phyloP scores from a whole-genome alignment of 768 basidiomycete genomes.

The Naganishia kalamii region DNA sequence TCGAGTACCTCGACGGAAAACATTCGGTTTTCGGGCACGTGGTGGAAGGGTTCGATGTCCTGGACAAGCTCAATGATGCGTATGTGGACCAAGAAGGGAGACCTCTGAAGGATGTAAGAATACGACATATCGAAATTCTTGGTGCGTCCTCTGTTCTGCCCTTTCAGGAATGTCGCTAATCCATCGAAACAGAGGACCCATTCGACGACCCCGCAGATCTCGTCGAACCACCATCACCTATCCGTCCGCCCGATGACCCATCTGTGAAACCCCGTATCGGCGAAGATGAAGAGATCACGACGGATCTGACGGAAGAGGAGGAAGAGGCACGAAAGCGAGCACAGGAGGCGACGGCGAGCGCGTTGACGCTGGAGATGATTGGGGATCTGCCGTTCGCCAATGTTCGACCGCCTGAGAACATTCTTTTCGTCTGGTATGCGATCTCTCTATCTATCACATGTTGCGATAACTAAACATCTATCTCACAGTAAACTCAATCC shows the following conservation, averaged over 20 bases:
- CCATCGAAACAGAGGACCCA: conserved; percentile 63
- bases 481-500: conserved; percentile 71
- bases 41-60: conserved; percentile 83
- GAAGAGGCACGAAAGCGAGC: conserved; percentile 72
- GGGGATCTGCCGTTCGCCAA: conserved; percentile 97
- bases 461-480: not conserved
- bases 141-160: conserved; percentile 52
- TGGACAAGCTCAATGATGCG: conserved; percentile 87
- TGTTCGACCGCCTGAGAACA: conserved; percentile 95
- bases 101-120: conserved; percentile 88
- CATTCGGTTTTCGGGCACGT: conserved; percentile 94
- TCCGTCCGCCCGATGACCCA: conserved; percentile 66
- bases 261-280: conserved; percentile 70
- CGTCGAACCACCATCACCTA: conserved; percentile 68
- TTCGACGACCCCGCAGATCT: conserved; percentile 77
- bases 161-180: conserved; percentile 38
- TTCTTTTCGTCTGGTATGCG: conserved; percentile 78
- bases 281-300: conserved; percentile 86
- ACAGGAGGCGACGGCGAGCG: conserved; percentile 84
- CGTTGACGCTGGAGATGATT: conserved; percentile 97
- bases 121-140: conserved; percentile 90
- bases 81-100: conserved; percentile 80
- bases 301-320: conserved; percentile 76
- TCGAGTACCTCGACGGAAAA: conserved; percentile 90
- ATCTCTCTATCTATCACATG: not conserved